Base-by-base conservation (phyloP, 441 rosid species). In the Arabidopsis lyrata region DNA sequence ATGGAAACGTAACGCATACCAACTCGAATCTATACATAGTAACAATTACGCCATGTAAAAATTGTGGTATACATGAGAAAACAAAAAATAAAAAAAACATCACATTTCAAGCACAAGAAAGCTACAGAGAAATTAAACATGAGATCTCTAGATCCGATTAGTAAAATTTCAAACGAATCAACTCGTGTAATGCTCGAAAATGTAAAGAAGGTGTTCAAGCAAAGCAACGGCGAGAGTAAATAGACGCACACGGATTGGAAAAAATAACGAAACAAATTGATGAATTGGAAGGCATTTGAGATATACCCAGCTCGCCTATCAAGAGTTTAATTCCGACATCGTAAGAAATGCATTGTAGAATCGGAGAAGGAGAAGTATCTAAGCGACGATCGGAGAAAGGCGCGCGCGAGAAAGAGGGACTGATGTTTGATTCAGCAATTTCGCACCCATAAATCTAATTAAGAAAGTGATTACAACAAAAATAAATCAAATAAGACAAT, bases 401-500 rank as follows among this genome's bases (percentile, higher is more conserved):
- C 74, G 81, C 81, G 81, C 81, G 81, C 64, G 73, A 66, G 74
- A 55, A 72, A 73, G 55, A 66, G 22, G 73, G 15, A 63, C 36
- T 44, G 68, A 32, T 42, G 54, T 65, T 45, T 61, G 70, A 75
- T 54, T 76, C 62, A 67, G 72, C 72, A 67, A 68, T n/a, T 36
- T 66, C 16, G 22, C 64, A n/a, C 35, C 36, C 49, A 63, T 42
- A 15, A 15, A 38, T 27, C 49, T 29, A 53, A 38, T 39, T 39
- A 39, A 12, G 44, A 11, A 12, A 39, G 14, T 5, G 4, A 39
- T 29, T 29, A 29, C 31, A 39, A 38, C 14, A 9, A 38, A 42
- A 42, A 14, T 41, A 42, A 42, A 13, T 41, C 2, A 41, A 41
- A 11, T 41, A 27, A 4, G 27, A 27, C 31, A 24, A 24, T 24